A percentile compares a stretch with the other conserved stretches of the same genome.
These are phyloP conservation scores for Apiospora rasikravindrae DNA, from an alignment of 2,329 filamentous ascomycete genomes.

Conservation along the genomic window DNA sequence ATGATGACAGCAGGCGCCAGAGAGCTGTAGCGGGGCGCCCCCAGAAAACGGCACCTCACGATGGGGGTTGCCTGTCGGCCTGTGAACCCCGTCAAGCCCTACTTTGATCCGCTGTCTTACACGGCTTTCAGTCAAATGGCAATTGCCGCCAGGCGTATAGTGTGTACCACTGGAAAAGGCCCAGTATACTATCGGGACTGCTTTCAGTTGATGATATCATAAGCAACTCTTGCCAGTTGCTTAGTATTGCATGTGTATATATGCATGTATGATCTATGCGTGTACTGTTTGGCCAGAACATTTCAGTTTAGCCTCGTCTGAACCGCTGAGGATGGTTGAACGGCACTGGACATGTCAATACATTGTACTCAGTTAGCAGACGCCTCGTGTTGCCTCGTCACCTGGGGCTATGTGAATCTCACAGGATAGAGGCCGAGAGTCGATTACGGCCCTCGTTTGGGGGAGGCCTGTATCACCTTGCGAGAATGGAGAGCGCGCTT, in stretches of 20 bases:
- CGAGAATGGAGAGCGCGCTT: no score
- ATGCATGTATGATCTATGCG: no score
- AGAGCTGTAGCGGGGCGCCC: slow-evolving; percentile 7
- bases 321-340: not conserved
- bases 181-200: no score
- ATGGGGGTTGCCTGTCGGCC: not conserved
- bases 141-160: not conserved
- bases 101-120: not conserved
- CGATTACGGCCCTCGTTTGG: not conserved
- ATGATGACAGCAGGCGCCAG: not conserved
- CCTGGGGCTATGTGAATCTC: not conserved
- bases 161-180: not conserved
- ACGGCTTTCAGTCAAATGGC: not conserved
- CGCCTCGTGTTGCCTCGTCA: not conserved
- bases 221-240: not conserved
- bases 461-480: no score
- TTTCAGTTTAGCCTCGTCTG: not conserved
- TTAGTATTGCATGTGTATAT: no score
- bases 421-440: not conserved
- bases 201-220: no score
- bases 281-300: not conserved
- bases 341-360: not conserved
- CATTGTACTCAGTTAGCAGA: no score
- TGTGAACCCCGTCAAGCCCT: not conserved
- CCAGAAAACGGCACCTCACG: not conserved